Base-by-base conservation (phyloP, 306 rosid species). In the Acacia melanoxylon region DNA sequence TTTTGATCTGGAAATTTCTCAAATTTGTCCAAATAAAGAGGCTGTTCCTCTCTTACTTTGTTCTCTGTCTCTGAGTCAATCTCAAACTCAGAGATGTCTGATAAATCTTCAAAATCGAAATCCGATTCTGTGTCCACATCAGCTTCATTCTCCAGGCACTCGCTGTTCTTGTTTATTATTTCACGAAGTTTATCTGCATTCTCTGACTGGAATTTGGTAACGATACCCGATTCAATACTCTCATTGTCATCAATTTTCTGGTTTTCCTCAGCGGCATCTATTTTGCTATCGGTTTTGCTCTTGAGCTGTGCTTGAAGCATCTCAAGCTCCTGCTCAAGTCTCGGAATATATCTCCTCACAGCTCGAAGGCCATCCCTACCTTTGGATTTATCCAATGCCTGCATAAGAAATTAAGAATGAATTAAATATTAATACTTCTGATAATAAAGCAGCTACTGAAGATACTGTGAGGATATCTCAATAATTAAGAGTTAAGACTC, bases 341-440 rank as follows among this genome's bases (percentile, higher is more conserved):
- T 91, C 12, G 98, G 99, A 77, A 93, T 92, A 62, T 90, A 69
- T 84, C 88, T 92, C 84, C 97, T 87, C 72, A 95, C 94, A 74
- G 98, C 94, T 20, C 94, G 91, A 51, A 95, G 96, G 74, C 92
- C 93, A 80, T 95, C 99, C 86, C 90, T 80, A 41, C 92, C 89
- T 82, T 91, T 95, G 68, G 99, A 95, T 90, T 95, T 93, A 86
- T 93, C 98, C 90, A 95, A 85, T 86, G 97, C 99, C 99, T 95
- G 89, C 67, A 77, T 45, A 56, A 76, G 74, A 69, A 69, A 69
- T 69, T 41, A 11, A 69, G 46, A 65, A 62, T 68, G 84, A 77
- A 66, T 49, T 77, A 49, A 16, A 31, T 72, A 25, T 49, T 48
- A 63, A 72, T 9, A 58, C 17, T 68, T 79, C 63, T 66, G 63